Conservation (phyloP, 2,329 filamentous ascomycete species). For the Hypoxylon sp. region DNA sequence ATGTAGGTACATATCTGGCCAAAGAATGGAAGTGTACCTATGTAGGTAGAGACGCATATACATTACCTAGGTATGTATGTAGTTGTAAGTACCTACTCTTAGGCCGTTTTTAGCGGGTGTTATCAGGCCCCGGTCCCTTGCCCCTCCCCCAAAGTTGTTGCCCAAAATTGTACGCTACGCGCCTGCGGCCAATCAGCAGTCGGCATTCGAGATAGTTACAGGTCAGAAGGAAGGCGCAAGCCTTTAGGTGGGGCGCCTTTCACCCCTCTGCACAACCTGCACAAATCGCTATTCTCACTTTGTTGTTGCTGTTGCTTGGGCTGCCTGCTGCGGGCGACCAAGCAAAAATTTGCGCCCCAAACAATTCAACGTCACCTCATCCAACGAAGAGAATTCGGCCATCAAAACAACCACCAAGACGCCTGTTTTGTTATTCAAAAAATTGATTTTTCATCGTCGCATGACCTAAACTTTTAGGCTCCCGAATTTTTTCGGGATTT, state of each 20-base stretch:
- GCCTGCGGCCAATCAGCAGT: conserved; percentile 30
- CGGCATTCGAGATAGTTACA: conserved; percentile 7
- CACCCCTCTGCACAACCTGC: conserved; percentile 33
- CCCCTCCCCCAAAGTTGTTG: conserved; percentile 34
- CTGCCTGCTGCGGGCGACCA: conserved; percentile 42
- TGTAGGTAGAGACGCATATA: conserved; percentile 2
- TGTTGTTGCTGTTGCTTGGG: conserved; percentile 42
- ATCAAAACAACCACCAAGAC: conserved; percentile 70
- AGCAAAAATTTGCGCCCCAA: conserved; percentile 68
- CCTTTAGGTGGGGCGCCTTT: conserved; percentile 5
- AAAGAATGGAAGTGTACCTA: conserved; percentile 14
- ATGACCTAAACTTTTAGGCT: conserved; percentile 72
- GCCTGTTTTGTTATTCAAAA: conserved; percentile 68
- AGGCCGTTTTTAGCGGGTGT: conserved; percentile 16
- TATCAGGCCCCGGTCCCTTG: conserved; percentile 23
- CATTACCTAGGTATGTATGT: too few relatives aligned
- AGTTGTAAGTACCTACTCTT: conserved; percentile 11
- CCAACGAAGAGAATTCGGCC: conserved; percentile 59
- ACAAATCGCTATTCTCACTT: conserved; percentile 37
- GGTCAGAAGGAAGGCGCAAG: conserved; percentile 19
- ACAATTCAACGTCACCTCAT: conserved; percentile 72
- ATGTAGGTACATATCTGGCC: conserved; percentile 20
- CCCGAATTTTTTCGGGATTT: conserved; percentile 75
- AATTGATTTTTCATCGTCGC: conserved; percentile 65
- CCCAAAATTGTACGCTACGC: conserved; percentile 35